These are phyloP conservation scores for Fusarium verticillioides DNA, from an alignment of 2,329 filamentous ascomycete species.

Conservation along the genomic window DNA sequence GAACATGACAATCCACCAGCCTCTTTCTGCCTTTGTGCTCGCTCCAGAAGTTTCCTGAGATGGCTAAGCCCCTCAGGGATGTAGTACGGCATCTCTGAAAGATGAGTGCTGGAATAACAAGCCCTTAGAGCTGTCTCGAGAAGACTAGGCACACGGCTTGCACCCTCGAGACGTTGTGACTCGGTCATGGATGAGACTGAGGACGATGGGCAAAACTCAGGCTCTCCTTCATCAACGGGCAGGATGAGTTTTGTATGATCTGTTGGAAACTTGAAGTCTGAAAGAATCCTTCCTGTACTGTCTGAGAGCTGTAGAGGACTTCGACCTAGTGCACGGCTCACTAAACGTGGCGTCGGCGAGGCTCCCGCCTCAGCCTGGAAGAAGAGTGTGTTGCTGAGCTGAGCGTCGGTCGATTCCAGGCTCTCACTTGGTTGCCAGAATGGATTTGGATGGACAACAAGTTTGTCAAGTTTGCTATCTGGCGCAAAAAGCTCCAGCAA, in stretches of 20 bases:
- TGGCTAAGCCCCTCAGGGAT: constrained; percentile 56
- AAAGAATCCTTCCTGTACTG: constrained; percentile 45
- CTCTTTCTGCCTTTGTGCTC: constrained; percentile 55
- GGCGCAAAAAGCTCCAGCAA: constrained; percentile 66
- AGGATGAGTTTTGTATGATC: constrained; percentile 33
- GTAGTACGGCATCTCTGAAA: constrained; percentile 55
- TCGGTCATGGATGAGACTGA: constrained; percentile 13
- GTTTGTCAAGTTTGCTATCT: constrained; percentile 57
- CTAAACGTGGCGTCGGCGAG: constrained; percentile 29
- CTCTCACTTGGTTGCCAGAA: constrained; percentile 59
- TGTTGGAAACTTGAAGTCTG: constrained; percentile 46
- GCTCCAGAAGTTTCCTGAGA: constrained; percentile 54
- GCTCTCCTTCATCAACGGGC: constrained; percentile 37
- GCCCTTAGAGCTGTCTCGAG: constrained; percentile 62
- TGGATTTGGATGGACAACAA: constrained; percentile 72
- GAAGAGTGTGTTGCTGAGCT: constrained; percentile 19
- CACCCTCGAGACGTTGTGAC: constrained; percentile 27
- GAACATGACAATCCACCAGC: constrained; percentile 64
- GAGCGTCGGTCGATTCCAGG: constrained; percentile 9
- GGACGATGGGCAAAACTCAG: constrained; percentile 12
- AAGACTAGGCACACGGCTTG: constrained; percentile 59
- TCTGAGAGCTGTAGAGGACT: constrained; percentile 49
- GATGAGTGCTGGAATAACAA: constrained; percentile 57
- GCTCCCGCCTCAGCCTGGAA: constrained; percentile 8
- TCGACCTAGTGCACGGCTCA: constrained; percentile 44